A percentile compares a stretch with the other conserved stretches of the same genome.
Conservation (phyloP, 2,329 filamentous ascomycete genomes). For the Chaetoscypha palmicola region DNA sequence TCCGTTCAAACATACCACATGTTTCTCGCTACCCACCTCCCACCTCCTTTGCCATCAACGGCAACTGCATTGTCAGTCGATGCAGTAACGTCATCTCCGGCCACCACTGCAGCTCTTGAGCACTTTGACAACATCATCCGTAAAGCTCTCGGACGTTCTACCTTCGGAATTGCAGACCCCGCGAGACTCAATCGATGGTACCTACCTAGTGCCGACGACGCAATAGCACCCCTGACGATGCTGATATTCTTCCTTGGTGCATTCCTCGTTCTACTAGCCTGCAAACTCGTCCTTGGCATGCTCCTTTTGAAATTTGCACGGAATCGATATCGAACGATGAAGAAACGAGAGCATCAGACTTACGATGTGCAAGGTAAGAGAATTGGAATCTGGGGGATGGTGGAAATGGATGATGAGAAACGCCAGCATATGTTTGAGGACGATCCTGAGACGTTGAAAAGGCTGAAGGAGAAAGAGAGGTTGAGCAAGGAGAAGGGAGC, state of each 20-base stretch:
- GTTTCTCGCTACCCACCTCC: constrained; percentile 85
- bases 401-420: constrained; percentile 86
- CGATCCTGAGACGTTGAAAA: constrained; percentile 62
- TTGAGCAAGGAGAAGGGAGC: constrained; percentile 53
- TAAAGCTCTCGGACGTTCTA: constrained; percentile 66
- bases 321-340: constrained; percentile 72
- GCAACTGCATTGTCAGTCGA: constrained; percentile 61
- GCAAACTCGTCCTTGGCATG: constrained; percentile 87
- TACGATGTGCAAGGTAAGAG: constrained; percentile 67
- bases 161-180: constrained; percentile 46
- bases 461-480: constrained; percentile 55
- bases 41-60: constrained; percentile 61
- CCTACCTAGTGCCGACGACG: constrained; percentile 51
- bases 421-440: constrained; percentile 81
- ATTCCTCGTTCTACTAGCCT: constrained; percentile 76
- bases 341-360: constrained; percentile 52
- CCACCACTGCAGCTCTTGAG: constrained; percentile 69
- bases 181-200: constrained; percentile 30
- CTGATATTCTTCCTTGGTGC: constrained; percentile 75
- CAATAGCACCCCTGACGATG: constrained; percentile 74
- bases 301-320: constrained; percentile 71
- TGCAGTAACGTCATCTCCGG: constrained; percentile 56
- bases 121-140: constrained; percentile 73
- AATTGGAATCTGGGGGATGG: constrained; percentile 73
- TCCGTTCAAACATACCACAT: constrained; percentile 96